Evolutionary conservation across 73 alveolate genomes (phyloP), one percentile per base, ranked within the genome.

Genomic region (Tetrahymena elliotti): DNA sequence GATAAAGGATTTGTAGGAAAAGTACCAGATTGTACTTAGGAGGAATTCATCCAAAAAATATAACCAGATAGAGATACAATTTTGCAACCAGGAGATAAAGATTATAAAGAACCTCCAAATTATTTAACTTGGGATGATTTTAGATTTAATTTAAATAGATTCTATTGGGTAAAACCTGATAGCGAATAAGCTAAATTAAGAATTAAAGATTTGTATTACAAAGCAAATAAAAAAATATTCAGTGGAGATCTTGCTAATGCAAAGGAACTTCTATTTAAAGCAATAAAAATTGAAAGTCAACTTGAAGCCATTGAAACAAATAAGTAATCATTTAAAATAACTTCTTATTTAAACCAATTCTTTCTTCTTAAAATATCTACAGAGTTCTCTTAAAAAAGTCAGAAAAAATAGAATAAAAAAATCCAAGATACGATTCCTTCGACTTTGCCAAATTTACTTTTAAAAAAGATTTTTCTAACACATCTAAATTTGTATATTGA

Each of bases 1-100:
- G 98, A 98, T 93, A 93, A 95, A 33, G 97, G 98, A 84, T 97
- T 94, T 84, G 97, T 98, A 53, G 99, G 99, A 16, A 98, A 98
- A 82, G 97, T 97, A 3, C 99, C 99, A 37, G 98, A 96, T 53
- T 83, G 95, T 8, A 34, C 94, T 34, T 95, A 92, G 41, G 97
- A 93, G 35, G 93, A 94, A 93, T 92, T 97, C 93, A 94, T 96
- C 35, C 97, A 96, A 47, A 38, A 8, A 35, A 40, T 98, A 93
- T 93, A 95, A 68, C 98, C 97, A n/a, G 98, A 97, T 18, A 4
- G 82, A 47, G 96, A 96, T 84, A 96, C 94, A 33, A 96, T 95
- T 88, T 92, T 83, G 16, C 97, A 97, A 93, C 83, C 96, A 83
- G 82, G 53, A 94, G 84, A 97, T 97, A 33, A 52, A 94, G 88